Percentiles rank a stretch among this genome's conserved stretches.
phyloP scores from a whole-genome alignment of 192 early-diverging fungal species.

The Powellomyces hirtus region DNA sequence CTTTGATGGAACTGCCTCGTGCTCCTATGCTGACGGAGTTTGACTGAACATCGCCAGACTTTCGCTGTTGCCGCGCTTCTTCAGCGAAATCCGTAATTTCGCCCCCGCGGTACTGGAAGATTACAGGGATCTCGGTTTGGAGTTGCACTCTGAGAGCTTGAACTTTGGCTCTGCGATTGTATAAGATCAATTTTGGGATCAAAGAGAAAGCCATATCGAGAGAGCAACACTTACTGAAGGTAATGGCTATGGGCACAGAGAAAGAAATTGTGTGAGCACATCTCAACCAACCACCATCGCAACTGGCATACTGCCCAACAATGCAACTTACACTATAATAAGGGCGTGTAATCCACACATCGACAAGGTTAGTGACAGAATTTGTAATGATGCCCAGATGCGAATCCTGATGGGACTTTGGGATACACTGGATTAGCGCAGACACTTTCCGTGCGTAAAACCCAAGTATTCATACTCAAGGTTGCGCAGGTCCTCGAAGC shows the following conservation, averaged over 20 bases:
- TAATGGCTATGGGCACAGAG: not conserved
- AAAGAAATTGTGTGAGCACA: not conserved
- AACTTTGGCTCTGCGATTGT: not conserved
- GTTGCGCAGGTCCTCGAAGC: not conserved
- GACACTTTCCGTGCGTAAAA: not conserved
- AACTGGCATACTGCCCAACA: not conserved
- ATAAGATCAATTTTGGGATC: not conserved
- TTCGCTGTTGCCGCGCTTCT: no score
- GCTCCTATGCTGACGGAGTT: no score
- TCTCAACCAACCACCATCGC: not conserved
- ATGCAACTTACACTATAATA: not conserved
- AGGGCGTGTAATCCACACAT: not conserved
- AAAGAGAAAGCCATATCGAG: not conserved
- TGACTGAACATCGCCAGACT: no score
- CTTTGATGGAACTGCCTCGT: no score
- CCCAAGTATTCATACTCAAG: not conserved
- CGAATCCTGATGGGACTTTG: not conserved
- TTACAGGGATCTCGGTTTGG: slow-evolving; percentile 2
- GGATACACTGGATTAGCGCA: not conserved
- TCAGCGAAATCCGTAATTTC: no score
- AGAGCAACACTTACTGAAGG: not conserved
- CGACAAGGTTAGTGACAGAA: not conserved
- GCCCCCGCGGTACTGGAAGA: not conserved
- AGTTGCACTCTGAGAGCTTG: not conserved
- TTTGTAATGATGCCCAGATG: not conserved